These are phyloP conservation scores for Paramecium sonneborni DNA, from an alignment of 73 alveolate genomes.

Conservation along the genomic window DNA sequence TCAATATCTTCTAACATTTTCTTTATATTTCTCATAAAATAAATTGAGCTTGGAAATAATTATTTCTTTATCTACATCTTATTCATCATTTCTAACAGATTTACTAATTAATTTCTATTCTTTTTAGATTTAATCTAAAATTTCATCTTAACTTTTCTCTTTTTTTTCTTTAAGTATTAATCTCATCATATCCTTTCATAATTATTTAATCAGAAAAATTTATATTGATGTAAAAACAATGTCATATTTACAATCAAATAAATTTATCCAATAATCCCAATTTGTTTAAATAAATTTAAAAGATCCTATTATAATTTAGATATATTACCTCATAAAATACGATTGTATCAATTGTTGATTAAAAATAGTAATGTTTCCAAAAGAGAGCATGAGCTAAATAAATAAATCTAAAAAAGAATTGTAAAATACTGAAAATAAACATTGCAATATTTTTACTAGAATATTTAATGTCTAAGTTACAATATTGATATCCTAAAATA, in stretches of 20 bases:
- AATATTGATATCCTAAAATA: slow-evolving; percentile 46
- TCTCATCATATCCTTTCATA: slow-evolving; percentile 68
- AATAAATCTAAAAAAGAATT: slow-evolving; percentile 65
- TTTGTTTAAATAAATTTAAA: slow-evolving; percentile 42
- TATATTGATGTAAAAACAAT: slow-evolving; percentile 62
- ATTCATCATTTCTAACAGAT: background rate
- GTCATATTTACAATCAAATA: slow-evolving; percentile 53
- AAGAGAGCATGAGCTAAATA: slow-evolving; percentile 58
- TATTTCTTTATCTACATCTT: slow-evolving; percentile 52
- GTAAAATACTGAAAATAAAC: slow-evolving; percentile 62
- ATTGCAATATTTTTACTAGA: slow-evolving; percentile 57
- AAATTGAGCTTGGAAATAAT: slow-evolving; percentile 34
- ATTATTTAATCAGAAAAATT: slow-evolving; percentile 46
- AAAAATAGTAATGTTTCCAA: slow-evolving; percentile 35
- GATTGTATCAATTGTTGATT: background rate
- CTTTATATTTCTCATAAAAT: slow-evolving; percentile 38
- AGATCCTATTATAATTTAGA: slow-evolving; percentile 1
- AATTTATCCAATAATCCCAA: slow-evolving; percentile 56
- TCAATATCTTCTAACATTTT: slow-evolving; percentile 29
- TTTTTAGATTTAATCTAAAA: background rate
- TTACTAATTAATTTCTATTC: slow-evolving; percentile 20
- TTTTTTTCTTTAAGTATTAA: slow-evolving; percentile 6
- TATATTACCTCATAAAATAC: background rate
- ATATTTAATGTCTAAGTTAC: slow-evolving; percentile 47
- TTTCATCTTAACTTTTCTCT: background rate